Conservation (phyloP, 805 yeast species). For the Yamadazyma tumulicola region DNA sequence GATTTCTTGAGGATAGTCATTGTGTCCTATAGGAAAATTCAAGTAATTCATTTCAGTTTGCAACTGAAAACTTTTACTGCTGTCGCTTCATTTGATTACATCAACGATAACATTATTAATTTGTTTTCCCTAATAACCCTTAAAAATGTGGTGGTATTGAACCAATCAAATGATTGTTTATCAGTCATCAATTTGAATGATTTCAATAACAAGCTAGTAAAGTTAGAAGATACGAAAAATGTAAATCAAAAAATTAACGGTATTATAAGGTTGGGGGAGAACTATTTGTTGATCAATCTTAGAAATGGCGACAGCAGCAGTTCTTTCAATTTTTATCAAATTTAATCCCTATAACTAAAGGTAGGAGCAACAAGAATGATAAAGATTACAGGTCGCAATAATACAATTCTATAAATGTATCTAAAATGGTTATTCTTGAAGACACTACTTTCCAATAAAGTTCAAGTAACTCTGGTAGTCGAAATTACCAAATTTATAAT, state of each 20-base stretch:
- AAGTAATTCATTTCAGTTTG: constrained; percentile 2
- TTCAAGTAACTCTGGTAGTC: constrained; percentile 45
- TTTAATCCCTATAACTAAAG: no score
- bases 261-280: constrained; percentile 9
- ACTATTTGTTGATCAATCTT: constrained; percentile 8
- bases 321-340: constrained; percentile 11
- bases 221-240: constrained; percentile 5
- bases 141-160: constrained; percentile 10
- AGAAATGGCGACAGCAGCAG: constrained; percentile 11
- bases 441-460: constrained; percentile 17
- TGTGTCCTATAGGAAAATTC: constrained; percentile 9
- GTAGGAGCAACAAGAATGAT: no score
- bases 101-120: constrained; percentile 12
- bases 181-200: constrained; percentile 10
- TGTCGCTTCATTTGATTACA: constrained; percentile 6
- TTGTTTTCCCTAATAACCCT: constrained; percentile 9
- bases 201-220: constrained; percentile 2
- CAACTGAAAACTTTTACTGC: constrained; percentile 6
- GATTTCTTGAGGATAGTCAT: constrained; percentile 8
- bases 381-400: background rate
- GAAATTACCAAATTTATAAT: constrained; percentile 57
- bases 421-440: no score
- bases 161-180: constrained; percentile 11
- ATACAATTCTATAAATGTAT: constrained; percentile 1
- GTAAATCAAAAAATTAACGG: constrained; percentile 13